Evolutionary conservation across 345 rosid species (phyloP), one percentile per base, ranked within the genome.

Genomic region (Laguncularia racemosa): DNA sequence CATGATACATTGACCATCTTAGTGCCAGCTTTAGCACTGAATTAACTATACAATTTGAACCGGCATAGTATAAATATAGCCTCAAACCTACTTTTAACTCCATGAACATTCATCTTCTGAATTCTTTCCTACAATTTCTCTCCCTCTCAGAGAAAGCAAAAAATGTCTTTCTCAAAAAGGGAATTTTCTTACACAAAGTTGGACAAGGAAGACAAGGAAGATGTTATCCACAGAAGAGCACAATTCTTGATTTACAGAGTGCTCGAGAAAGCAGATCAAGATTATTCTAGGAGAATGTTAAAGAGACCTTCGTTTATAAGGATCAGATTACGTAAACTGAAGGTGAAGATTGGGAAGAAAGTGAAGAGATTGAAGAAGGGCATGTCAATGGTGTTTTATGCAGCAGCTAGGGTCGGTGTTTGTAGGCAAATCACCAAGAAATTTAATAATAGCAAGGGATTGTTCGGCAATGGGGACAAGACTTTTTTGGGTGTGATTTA

Each of bases 211-310:
- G 91, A 81, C 62, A 88, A 83, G 0, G 83, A 89, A 58, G 96
- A 84, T 63, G 12, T 73, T 0, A 52, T 47, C 16, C 89, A 73
- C 52, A 62, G 85, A 53, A 58, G 80, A 72, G 95, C 96, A 23
- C 93, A 80, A 73, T 92, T 89, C 79, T 76, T 89, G 86, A 83
- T 92, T 64, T 81, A 89, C 81, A 89, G 80, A 66, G 80, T 58
- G 15, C 18, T 89, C 28, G 78, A 78, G 59, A 63, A 63, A 53
- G 95, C 84, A 0, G 65, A 57, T 12, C 1, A 9, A 45, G 48
- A 21, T 5, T 85, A 82, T 51, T 43, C 79, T 20, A 66, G 61
- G 56, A 68, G 78, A 72, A 81, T 68, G 14, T 3, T 26, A 13
- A 23, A 17, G 13, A 48, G 46, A 40, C 63, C 78, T 13, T 83